phyloP scores from a whole-genome alignment of 345 rosid genomes.

The Eucalyptus viminalis region DNA sequence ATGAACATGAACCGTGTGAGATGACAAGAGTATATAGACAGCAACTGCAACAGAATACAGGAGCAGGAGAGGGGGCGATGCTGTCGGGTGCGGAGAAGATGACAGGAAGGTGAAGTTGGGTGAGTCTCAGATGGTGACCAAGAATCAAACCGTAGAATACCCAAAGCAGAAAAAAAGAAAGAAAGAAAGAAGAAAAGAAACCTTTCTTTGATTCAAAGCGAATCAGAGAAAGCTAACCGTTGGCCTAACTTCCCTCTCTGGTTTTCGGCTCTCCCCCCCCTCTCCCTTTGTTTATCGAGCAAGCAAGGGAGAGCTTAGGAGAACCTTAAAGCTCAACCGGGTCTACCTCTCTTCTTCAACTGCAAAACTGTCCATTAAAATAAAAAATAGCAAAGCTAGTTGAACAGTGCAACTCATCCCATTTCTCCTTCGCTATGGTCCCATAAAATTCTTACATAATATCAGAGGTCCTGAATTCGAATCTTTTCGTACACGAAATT shows the following conservation, averaged over 20 bases:
- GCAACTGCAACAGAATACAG: neutral
- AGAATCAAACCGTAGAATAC: slow-evolving; percentile 34
- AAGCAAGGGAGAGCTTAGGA: slow-evolving; percentile 16
- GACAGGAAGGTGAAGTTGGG: slow-evolving; percentile 73
- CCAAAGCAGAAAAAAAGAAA: neutral
- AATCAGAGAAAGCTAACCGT: slow-evolving; percentile 37
- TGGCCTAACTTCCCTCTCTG: slow-evolving; percentile 61
- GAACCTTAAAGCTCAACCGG: neutral
- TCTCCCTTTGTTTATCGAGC: slow-evolving; percentile 18
- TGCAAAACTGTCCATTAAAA: neutral
- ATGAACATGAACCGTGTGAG: neutral
- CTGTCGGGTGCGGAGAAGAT: neutral
- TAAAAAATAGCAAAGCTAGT: neutral
- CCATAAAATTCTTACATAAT: no score
- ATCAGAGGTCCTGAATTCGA: no score
- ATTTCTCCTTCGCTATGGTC: fast-evolving
- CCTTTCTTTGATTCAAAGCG: neutral
- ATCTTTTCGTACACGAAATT: no score
- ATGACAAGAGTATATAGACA: neutral
- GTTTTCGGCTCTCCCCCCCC: neutral
- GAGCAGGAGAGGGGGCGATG: neutral
- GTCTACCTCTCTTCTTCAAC: neutral
- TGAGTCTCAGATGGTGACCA: slow-evolving; percentile 78
- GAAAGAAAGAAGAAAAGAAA: neutral
- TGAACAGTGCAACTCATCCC: neutral